Evolutionary conservation across 768 basidiomycete genomes (phyloP), one percentile per base, ranked within the genome.

Genomic region (Naganishia vishniacii): DNA sequence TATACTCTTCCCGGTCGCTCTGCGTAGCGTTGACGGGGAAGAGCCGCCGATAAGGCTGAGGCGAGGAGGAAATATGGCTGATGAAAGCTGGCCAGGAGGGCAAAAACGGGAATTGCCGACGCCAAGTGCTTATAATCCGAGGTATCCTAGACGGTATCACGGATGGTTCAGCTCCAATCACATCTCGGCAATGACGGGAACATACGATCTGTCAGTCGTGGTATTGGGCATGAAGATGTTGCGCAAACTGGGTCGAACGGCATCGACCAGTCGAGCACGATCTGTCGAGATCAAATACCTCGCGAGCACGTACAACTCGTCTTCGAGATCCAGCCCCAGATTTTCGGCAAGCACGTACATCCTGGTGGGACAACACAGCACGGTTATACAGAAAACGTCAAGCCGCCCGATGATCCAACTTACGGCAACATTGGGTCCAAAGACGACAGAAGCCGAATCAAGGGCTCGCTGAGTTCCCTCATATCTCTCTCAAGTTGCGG

Each of bases 271-370:
- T 69, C 90, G 90, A 5, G 91, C 94, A 71, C 89, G 83, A 59
- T 89, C 83, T 77, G 92, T 91, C 65, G 89, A 86, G 31, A 97
- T 88, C 31, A 99, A 81, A 84, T 91, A 91, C 18, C 90, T 84
- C 9, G 94, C 93, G n/a, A 88, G 84, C 0, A 91, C 89, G 71
- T 88, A 89, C 0, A 94, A 82, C 70, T 94, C 89, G 0, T 66
- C 70, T n/a, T 76, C 72, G 18, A 78, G 68, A 49, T 76, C 73
- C 47, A 70, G 73, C 0, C 71, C 69, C 0, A 76, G 67, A 4
- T 68, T 31, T 59, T 72, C 71, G 15, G 76, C 76, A 16, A 78
- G 73, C 15, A 76, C 75, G 20, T 65, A 68, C 32, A 78, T 61
- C 7, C 77, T 78, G 63, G 8, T 8, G 16, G 7, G 40, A 20